Conservation (phyloP, 208 protist genomes). For the Leishmania guyanensis region DNA sequence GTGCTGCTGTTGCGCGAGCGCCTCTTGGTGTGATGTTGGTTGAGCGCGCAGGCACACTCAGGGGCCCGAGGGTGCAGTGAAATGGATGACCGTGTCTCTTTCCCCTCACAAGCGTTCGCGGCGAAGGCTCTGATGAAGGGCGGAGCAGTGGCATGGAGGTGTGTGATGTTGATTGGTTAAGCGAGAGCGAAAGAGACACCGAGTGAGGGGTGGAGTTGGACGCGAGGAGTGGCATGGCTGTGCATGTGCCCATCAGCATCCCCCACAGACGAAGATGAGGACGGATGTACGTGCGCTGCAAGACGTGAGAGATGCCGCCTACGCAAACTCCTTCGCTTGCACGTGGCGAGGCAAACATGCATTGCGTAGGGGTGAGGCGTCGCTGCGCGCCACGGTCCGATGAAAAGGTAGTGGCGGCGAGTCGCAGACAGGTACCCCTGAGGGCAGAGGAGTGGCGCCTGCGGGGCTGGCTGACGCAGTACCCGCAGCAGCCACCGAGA, state of each 20-base stretch:
- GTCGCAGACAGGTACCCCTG: background rate
- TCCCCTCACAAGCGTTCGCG: background rate
- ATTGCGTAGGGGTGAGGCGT: background rate
- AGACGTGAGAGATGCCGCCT: background rate
- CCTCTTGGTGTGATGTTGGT: no score
- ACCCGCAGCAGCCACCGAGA: conserved; percentile 43
- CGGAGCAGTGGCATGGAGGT: background rate
- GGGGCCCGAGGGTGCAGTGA: no score
- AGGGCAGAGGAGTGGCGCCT: conserved; percentile 31
- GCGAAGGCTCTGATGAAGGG: background rate
- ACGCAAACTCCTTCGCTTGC: background rate
- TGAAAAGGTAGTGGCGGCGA: background rate
- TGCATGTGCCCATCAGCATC: background rate
- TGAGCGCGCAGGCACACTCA: no score
- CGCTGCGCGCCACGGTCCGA: background rate
- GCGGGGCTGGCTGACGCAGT: conserved; percentile 50
- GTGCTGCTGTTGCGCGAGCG: no score
- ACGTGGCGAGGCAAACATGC: background rate
- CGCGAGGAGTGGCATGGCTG: background rate
- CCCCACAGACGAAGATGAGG: background rate
- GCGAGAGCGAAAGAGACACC: background rate
- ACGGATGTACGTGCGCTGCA: background rate
- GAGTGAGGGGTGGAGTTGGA: background rate
- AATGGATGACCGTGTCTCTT: no score
- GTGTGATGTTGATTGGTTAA: background rate